phyloP scores from a whole-genome alignment of 2,329 filamentous ascomycete species.

The Aureobasidium sp. region DNA sequence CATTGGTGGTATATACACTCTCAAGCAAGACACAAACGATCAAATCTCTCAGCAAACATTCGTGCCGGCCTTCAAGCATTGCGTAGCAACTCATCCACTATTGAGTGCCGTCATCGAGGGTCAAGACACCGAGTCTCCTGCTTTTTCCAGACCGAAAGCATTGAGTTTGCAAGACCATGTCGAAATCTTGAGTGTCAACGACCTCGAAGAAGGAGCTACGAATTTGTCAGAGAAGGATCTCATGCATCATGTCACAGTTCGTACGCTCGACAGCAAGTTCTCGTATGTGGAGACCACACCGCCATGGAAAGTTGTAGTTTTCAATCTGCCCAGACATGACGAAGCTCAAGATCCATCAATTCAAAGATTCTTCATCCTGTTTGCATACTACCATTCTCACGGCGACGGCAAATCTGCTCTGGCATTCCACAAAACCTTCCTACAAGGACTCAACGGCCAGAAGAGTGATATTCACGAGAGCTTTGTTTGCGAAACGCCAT shows the following conservation, averaged over 20 bases:
- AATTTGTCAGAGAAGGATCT: neutral
- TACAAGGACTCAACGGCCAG: slow-evolving; percentile 18
- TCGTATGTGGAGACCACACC: slow-evolving; percentile 22
- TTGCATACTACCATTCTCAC: slow-evolving; percentile 36
- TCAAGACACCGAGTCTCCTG: slow-evolving; percentile 29
- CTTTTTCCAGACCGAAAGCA: slow-evolving; percentile 22
- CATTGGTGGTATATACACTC: slow-evolving; percentile 28
- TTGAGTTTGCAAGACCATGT: slow-evolving; percentile 35
- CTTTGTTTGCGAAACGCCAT: slow-evolving; percentile 14
- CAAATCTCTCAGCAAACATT: slow-evolving; percentile 14
- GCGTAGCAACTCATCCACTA: slow-evolving; percentile 31
- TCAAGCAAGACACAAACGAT: neutral
- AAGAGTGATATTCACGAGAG: too few relatives aligned
- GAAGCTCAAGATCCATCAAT: neutral
- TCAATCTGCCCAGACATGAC: slow-evolving; percentile 19
- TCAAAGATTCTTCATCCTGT: slow-evolving; percentile 27
- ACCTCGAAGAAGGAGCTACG: neutral
- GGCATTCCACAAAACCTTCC: slow-evolving; percentile 35
- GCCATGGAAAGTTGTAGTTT: slow-evolving; percentile 36
- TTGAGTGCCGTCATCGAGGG: slow-evolving; percentile 29
- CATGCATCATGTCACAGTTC: neutral
- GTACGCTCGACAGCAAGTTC: slow-evolving; percentile 14
- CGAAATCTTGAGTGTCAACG: slow-evolving; percentile 18
- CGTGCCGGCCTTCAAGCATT: slow-evolving; percentile 28
- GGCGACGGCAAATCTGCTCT: slow-evolving; percentile 36